Conservation (phyloP, 73 alveolate genomes). For the Stentor coeruleus region DNA sequence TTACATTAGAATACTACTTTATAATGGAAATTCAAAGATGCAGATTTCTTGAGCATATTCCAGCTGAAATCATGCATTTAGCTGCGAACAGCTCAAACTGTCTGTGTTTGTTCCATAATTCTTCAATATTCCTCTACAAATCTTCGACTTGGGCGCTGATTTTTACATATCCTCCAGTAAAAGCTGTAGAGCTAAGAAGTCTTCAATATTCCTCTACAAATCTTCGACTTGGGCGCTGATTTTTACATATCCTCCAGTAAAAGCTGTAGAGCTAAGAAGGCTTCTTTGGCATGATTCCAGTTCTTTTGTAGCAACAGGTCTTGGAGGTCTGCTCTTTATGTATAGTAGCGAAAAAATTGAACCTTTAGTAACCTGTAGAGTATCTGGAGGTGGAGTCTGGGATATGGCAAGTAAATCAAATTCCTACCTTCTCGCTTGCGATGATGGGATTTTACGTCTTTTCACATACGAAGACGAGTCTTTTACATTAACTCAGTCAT, state of each 20-base stretch:
- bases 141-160: not conserved
- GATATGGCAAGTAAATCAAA: not conserved
- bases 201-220: not conserved
- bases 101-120: not conserved
- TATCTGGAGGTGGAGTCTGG: constrained; percentile 10
- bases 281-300: not conserved
- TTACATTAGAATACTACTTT: no score
- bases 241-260: not conserved
- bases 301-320: not conserved
- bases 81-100: not conserved
- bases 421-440: not conserved
- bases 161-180: not conserved
- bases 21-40: constrained; percentile 11
- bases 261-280: not conserved
- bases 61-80: constrained; percentile 7
- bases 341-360: not conserved
- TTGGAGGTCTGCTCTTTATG: not conserved
- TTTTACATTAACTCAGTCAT: not conserved
- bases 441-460: constrained; percentile 16
- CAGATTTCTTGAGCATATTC: constrained; percentile 12
- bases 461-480: not conserved
- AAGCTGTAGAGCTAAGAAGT: not conserved
- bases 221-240: not conserved
- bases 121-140: not conserved
- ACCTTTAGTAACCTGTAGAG: not conserved